Conservation (phyloP, 2,329 filamentous ascomycete genomes). For the Clonostachys solani region DNA sequence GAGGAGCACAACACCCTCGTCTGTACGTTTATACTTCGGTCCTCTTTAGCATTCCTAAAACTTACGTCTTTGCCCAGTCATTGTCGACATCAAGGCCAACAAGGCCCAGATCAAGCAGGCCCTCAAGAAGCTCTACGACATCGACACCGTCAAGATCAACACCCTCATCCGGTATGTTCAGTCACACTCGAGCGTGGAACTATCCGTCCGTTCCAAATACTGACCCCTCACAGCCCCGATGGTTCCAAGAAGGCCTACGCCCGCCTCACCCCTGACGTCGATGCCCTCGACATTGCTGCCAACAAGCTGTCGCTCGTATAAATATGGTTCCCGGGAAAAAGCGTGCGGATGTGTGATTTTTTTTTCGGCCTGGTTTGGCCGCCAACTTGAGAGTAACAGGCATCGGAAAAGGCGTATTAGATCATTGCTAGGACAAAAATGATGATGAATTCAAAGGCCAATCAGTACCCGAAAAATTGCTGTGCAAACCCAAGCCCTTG, state of each 20-base stretch:
- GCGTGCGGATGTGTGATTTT: conserved; percentile 4
- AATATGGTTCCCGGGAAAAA: conserved; percentile 18
- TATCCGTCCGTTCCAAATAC: neutral
- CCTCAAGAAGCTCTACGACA: conserved; percentile 99
- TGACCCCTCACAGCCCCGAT: conserved; percentile 63
- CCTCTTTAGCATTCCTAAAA: too few species aligned
- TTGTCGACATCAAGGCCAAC: conserved; percentile 96
- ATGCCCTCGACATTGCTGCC: conserved; percentile 97
- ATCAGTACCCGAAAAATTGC: conserved; percentile 11
- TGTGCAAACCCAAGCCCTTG: conserved; percentile 3
- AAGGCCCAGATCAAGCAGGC: conserved; percentile 99
- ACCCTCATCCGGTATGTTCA: conserved; percentile 83
- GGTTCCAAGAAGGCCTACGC: conserved; percentile 99
- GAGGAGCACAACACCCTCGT: conserved; percentile 99
- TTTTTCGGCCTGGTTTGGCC: conserved; percentile 34
- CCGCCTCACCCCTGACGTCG: conserved; percentile 91
- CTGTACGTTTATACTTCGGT: conserved; percentile 26
- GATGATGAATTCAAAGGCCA: conserved; percentile 25
- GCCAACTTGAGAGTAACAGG: conserved; percentile 25
- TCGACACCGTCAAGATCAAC: conserved; percentile 98
- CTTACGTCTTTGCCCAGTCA: conserved; percentile 40
- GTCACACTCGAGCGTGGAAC: neutral
- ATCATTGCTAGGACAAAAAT: conserved; percentile 26
- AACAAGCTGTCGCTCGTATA: conserved; percentile 99
- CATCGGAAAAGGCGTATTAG: conserved; percentile 30